Percentiles rank a stretch among this genome's conserved stretches.
Evolutionary conservation across 148 eudicot species (phyloP).

Genomic region (Nyssa sinensis): DNA sequence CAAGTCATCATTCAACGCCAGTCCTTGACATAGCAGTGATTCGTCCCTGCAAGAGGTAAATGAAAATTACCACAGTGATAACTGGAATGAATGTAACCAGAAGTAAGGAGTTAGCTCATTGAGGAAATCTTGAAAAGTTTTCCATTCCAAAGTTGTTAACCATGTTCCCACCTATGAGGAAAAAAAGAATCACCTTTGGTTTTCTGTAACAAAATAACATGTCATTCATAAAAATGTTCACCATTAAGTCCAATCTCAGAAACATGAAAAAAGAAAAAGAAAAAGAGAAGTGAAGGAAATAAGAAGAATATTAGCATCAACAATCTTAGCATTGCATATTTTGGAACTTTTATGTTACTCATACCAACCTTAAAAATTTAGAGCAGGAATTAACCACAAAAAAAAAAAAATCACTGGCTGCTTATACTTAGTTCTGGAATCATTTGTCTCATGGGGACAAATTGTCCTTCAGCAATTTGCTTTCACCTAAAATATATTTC

Average conservation of each 20-base stretch:
- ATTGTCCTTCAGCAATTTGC: not conserved
- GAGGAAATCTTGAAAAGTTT: not conserved
- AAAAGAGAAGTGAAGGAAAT: too few species aligned
- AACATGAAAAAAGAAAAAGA: not conserved
- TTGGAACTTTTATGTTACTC: not conserved
- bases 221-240: not conserved
- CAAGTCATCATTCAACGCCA: conserved; percentile 88
- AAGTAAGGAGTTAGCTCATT: not conserved
- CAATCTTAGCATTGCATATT: not conserved
- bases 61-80: not conserved
- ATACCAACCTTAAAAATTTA: not conserved
- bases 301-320: too few species aligned
- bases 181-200: not conserved
- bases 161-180: not conserved
- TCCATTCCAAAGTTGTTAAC: too few species aligned
- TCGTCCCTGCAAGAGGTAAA: conserved; percentile 67
- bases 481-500: not conserved
- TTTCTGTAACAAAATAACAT: too few species aligned
- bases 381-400: not conserved
- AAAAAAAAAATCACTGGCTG: too few species aligned
- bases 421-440: not conserved
- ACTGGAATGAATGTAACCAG: not conserved
- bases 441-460: not conserved
- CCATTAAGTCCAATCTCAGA: not conserved
- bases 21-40: conserved; percentile 85